Evolutionary conservation across 768 basidiomycete genomes (phyloP).

Genomic region (Leccinum disarticulatum): DNA sequence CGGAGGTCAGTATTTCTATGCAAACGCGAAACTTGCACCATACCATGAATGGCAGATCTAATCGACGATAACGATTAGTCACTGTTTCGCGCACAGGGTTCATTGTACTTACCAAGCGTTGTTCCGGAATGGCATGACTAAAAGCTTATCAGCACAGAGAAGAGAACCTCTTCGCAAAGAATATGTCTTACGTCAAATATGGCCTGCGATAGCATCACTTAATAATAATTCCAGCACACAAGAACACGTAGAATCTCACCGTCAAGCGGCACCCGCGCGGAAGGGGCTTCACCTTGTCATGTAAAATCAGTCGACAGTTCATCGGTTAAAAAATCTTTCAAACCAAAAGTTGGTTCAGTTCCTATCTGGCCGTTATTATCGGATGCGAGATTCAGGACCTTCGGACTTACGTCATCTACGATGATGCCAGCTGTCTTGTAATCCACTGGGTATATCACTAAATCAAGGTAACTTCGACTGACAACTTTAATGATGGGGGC

Average conservation of each 20-base stretch:
- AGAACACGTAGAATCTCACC: conserved; percentile 23
- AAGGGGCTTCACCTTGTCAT: conserved; percentile 46
- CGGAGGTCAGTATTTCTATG: neutral
- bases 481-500: neutral
- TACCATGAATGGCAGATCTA: conserved; percentile 33
- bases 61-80: neutral
- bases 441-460: conserved; percentile 89
- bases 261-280: conserved; percentile 71
- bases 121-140: conserved; percentile 52
- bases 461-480: neutral
- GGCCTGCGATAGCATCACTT: conserved; percentile 22
- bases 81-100: neutral
- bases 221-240: neutral
- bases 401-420: conserved; percentile 63
- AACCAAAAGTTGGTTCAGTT: conserved; percentile 45
- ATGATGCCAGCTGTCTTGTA: conserved; percentile 76
- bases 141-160: conserved; percentile 1
- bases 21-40: neutral
- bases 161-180: neutral
- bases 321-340: neutral
- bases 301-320: neutral
- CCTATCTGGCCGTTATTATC: conserved; percentile 24
- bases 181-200: conserved; percentile 47
- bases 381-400: neutral
- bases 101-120: conserved; percentile 38